Conservation (phyloP, 768 basidiomycete species). For the Chiua virens region DNA sequence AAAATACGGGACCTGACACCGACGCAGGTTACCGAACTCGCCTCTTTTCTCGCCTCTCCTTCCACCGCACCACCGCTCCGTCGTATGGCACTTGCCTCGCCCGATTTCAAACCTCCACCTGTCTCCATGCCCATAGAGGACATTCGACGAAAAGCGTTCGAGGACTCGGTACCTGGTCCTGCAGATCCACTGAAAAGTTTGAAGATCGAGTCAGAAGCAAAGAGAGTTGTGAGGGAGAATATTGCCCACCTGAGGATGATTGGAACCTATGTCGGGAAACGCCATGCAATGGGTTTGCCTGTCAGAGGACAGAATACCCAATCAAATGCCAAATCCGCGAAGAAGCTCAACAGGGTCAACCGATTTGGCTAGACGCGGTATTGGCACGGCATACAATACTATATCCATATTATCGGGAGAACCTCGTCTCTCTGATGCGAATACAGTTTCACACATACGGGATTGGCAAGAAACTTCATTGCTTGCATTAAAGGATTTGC, state of each 20-base stretch:
- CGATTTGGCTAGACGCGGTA: slow-evolving; percentile 43
- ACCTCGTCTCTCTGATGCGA: slow-evolving; percentile 1
- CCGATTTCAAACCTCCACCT: slow-evolving; percentile 49
- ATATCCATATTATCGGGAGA: slow-evolving; percentile 1
- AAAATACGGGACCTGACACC: slow-evolving; percentile 81
- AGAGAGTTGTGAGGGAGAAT: slow-evolving; percentile 80
- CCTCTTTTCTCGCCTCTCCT: slow-evolving; percentile 92
- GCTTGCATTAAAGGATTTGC: slow-evolving; percentile 5
- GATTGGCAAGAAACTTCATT: background rate
- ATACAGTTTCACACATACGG: background rate
- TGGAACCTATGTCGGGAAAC: slow-evolving; percentile 88
- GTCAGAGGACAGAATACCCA: slow-evolving; percentile 94
- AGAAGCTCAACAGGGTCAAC: slow-evolving; percentile 84
- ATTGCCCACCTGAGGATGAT: slow-evolving; percentile 92
- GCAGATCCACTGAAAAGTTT: slow-evolving; percentile 69
- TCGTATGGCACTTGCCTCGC: slow-evolving; percentile 63
- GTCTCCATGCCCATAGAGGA: slow-evolving; percentile 35
- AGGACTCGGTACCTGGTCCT: slow-evolving; percentile 36
- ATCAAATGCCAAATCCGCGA: slow-evolving; percentile 88
- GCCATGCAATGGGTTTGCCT: slow-evolving; percentile 91
- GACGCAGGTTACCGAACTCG: slow-evolving; percentile 85
- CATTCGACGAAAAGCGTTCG: slow-evolving; percentile 26
- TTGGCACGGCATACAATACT: slow-evolving; percentile 11
- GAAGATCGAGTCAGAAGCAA: slow-evolving; percentile 86
- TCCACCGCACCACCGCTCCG: slow-evolving; percentile 67